These are phyloP conservation scores for Rubia yunnanensis DNA, from an alignment of 257 asterid species.

Conservation along the genomic window DNA sequence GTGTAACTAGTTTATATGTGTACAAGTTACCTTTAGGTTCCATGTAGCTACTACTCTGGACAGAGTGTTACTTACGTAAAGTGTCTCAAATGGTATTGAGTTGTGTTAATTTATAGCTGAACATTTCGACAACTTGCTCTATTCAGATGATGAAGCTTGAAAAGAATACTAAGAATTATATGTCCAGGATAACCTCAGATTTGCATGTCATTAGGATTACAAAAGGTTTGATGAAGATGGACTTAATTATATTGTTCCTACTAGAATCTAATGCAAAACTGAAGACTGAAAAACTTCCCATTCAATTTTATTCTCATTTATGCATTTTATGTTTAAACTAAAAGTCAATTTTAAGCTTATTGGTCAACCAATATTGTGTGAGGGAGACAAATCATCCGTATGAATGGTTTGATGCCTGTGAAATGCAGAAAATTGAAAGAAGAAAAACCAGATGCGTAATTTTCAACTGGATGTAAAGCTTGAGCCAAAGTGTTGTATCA, in stretches of 20 bases:
- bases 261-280: neutral
- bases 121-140: neutral
- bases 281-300: neutral
- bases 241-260: neutral
- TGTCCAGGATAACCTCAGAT: neutral
- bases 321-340: neutral
- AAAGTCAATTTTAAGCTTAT: neutral
- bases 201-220: neutral
- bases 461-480: neutral
- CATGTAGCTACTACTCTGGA: neutral
- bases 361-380: neutral
- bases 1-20: neutral
- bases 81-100: neutral
- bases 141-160: neutral
- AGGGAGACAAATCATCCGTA: neutral
- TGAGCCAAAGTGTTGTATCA: neutral
- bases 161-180: neutral
- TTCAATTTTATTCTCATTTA: neutral
- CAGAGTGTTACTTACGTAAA: neutral
- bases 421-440: neutral
- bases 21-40: neutral
- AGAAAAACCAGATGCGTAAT: neutral
- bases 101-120: neutral
- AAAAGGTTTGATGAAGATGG: neutral
- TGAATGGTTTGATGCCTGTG: neutral